Evolutionary conservation across 495 filamentous ascomycete genomes (phyloP), one percentile per base, ranked within the genome.

Genomic region (Aspergillus nidulans): DNA sequence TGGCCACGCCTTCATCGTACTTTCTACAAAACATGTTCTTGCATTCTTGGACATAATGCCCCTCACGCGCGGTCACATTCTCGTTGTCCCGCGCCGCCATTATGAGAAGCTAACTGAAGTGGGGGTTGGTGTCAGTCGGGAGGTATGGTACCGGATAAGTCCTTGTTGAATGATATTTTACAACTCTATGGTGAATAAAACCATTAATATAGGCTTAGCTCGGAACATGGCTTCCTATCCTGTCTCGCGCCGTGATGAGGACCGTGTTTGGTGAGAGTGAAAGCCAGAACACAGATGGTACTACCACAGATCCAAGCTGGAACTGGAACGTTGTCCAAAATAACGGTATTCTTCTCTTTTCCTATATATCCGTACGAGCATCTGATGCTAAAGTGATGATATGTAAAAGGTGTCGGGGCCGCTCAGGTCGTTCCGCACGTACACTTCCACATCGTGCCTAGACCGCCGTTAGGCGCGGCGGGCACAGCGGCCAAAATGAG

Each of bases 241-340:
- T 96, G 19, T 88, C 88, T 1, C 74, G 85, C 5, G 87, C 88
- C 0, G 81, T 92, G 15, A 81, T 80, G 43, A 76, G 74, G 28
- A 69, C 68, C n/a, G 57, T 78, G 2, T 75, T 69, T 38, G 74
- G 68, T 9, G 30, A 49, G 19, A 5, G 66, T 63, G 9, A 64
- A 64, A 6, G 20, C 15, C 1, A 19, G 45, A 32, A 45, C 44
- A 12, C 25, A 39, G 19, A 10, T 40, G 28, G 15, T 13, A 21
- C 52, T 4, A 18, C 21, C 30, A 55, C 63, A 4, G 67, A 66
- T 25, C 56, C 57, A 38, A 81, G 90, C 26, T 77, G 75, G 85
- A 95, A 91, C 32, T 77, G 75, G 85, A 97, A 97, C 70, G 80
- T 96, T 19, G 88, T 96, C 56, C 91, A 96, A 75, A 97, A 97